These are phyloP conservation scores for Pharus latifolius DNA, from an alignment of 176 grass and related monocot species.

Conservation along the genomic window DNA sequence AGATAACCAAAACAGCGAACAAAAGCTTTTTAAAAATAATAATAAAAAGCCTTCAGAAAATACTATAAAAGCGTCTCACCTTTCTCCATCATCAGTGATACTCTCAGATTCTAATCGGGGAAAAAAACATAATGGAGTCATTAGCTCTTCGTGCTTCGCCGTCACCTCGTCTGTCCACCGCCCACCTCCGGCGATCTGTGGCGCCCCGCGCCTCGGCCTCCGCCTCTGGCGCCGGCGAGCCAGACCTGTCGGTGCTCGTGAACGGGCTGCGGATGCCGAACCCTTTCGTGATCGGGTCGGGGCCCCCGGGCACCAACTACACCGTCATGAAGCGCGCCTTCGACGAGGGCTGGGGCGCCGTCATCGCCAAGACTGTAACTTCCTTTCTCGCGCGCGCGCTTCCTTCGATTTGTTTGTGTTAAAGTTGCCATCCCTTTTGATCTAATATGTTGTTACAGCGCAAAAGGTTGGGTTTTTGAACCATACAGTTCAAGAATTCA, in stretches of 20 bases:
- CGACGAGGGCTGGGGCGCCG: slow-evolving; percentile 93
- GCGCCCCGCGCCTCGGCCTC: slow-evolving; percentile 5
- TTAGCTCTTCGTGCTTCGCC: slow-evolving; percentile 47
- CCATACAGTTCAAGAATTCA: background rate
- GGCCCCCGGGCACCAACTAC: slow-evolving; percentile 93
- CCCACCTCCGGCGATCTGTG: slow-evolving; percentile 5
- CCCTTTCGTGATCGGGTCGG: slow-evolving; percentile 97
- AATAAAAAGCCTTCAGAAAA: background rate
- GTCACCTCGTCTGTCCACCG: slow-evolving; percentile 21
- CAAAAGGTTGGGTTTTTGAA: background rate
- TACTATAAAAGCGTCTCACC: slow-evolving; percentile 2
- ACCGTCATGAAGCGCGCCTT: slow-evolving; percentile 99
- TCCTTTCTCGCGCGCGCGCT: background rate
- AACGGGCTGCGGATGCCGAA: slow-evolving; percentile 96
- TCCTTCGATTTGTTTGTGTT: background rate
- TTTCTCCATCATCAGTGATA: slow-evolving; percentile 34
- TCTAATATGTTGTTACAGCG: background rate
- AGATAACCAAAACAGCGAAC: too few relatives aligned
- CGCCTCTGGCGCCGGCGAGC: slow-evolving; percentile 33
- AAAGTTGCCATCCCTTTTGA: background rate
- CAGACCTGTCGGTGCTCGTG: slow-evolving; percentile 73
- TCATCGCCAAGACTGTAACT: slow-evolving; percentile 95
- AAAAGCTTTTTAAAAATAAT: background rate
- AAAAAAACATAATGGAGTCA: slow-evolving; percentile 42
- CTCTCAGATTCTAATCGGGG: slow-evolving; percentile 30